These are phyloP conservation scores for Scheffersomyces cryptocercus DNA, from an alignment of 1,139 yeast genomes.

Conservation along the genomic window DNA sequence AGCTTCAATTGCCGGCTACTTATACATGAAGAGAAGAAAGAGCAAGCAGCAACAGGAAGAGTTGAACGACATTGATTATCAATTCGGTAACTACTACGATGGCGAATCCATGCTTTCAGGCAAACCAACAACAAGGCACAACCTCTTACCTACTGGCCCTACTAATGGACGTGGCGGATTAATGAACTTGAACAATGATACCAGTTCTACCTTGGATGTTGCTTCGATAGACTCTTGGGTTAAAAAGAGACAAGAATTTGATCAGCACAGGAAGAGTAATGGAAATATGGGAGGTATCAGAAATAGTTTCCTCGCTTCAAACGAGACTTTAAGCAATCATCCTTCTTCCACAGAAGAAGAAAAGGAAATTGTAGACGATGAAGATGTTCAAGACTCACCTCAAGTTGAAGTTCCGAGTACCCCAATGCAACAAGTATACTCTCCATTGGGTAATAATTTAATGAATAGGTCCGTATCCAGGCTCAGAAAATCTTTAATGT, in stretches of 20 bases:
- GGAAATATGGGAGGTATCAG: slow-evolving; percentile 10
- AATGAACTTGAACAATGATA: slow-evolving; percentile 32
- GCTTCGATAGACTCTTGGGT: slow-evolving; percentile 50
- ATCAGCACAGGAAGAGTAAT: slow-evolving; percentile 24
- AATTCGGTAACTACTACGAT: slow-evolving; percentile 31
- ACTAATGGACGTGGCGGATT: not conserved
- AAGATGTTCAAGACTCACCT: slow-evolving; percentile 4
- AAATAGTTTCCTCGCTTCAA: slow-evolving; percentile 31
- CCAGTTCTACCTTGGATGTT: slow-evolving; percentile 35
- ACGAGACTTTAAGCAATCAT: slow-evolving; percentile 25
- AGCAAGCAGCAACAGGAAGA: slow-evolving; percentile 19
- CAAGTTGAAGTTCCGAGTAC: slow-evolving; percentile 3
- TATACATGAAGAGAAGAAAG: slow-evolving; percentile 22
- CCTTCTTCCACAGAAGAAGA: not conserved
- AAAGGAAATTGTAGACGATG: slow-evolving; percentile 5
- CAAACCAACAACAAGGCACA: slow-evolving; percentile 4
- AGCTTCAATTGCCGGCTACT: slow-evolving; percentile 16
- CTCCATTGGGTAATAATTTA: slow-evolving; percentile 7
- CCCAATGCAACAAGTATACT: slow-evolving; percentile 2
- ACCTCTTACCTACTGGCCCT: slow-evolving; percentile 6
- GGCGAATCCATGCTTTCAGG: slow-evolving; percentile 4
- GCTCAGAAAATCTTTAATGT: slow-evolving; percentile 24
- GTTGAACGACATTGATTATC: slow-evolving; percentile 34
- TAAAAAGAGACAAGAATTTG: slow-evolving; percentile 51
- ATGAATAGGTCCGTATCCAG: slow-evolving; percentile 26